Evolutionary conservation across 2,329 filamentous ascomycete species (phyloP), one percentile per base, ranked within the genome.

Genomic region (Pseudocercospora crystallina): DNA sequence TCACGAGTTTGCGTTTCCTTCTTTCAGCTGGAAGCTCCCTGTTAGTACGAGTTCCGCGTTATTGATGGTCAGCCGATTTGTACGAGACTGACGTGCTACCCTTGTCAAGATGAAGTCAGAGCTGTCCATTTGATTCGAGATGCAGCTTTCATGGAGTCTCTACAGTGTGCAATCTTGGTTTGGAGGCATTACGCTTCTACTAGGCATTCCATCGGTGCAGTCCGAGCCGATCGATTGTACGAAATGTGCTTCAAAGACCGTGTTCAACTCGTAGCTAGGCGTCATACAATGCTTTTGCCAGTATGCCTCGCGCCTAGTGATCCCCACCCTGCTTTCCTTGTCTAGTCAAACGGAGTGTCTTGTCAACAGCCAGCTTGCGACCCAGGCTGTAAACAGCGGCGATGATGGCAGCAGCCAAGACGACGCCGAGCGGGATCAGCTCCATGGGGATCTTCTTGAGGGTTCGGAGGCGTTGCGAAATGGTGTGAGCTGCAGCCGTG

Each of bases 391-490:
- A 97, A 71, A 78, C 72, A 65, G 88, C 94, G 64, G 90, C 90
- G 69, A 79, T 74, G 61, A 97, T 71, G 68, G 91, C 83, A 66
- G 83, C 74, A 63, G 79, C 83, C 68, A 97, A 85, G 74, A 97
- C 94, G 64, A 94, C 76, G 73, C 91, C 91, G 65, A 99, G 86
- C 69, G 94, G 94, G 65, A 91, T 84, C 82, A 99, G 81, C 81
- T 99, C 94, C 64, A 90, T 84, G 63, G 94, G 94, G 69, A 97
- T 87, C 76, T 85, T 85, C 82, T 87, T 91, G 69, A 96, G 80
- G 71, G 84, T 86, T 72, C 91, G 88, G 67, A 99, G 80, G 72
- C 92, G 89, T 80, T 97, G 94, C 62, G 92, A 96, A 75, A 97
- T 84, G 67, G 92, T 96, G 79, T 97, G 94, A 71, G 90, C 94